Conservation (phyloP, 2,329 filamentous ascomycete genomes). For the Fusarium nisikadoi region DNA sequence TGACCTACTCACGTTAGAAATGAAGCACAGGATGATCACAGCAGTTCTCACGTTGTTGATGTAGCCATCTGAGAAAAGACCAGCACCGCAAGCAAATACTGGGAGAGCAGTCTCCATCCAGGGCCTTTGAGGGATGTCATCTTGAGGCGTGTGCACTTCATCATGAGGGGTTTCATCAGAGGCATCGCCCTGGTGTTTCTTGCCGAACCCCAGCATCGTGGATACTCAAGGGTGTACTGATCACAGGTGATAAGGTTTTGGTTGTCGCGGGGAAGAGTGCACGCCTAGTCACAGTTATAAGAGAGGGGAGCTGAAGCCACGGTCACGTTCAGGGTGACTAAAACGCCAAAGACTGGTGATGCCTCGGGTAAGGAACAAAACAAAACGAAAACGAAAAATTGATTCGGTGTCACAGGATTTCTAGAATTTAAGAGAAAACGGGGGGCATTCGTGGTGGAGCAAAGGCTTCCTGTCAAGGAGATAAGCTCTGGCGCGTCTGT, state of each 20-base stretch:
- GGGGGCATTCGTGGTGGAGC: neutral
- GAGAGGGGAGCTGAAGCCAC: neutral
- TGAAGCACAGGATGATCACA: neutral
- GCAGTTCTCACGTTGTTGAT: slow-evolving; percentile 76
- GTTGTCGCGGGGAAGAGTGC: neutral
- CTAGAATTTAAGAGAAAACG: slow-evolving; percentile 4
- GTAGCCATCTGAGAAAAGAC: slow-evolving; percentile 92
- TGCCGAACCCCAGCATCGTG: slow-evolving; percentile 36
- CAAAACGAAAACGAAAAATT: neutral
- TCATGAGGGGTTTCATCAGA: slow-evolving; percentile 17
- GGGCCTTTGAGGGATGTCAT: slow-evolving; percentile 16
- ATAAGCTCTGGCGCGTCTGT: slow-evolving; percentile 7
- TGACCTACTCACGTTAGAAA: slow-evolving; percentile 66
- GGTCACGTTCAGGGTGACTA: neutral
- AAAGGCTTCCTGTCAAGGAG: slow-evolving; percentile 3
- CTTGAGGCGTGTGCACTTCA: neutral
- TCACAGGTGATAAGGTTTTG: neutral
- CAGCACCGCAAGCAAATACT: slow-evolving; percentile 87
- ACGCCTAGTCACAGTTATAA: slow-evolving; percentile 17
- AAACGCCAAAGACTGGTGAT: neutral
- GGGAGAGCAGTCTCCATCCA: slow-evolving; percentile 59
- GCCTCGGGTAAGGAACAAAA: slow-evolving; percentile 9
- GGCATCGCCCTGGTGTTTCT: slow-evolving; percentile 11
- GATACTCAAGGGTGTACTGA: neutral
- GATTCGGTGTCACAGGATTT: slow-evolving; percentile 17